Conservation (phyloP, 208 protist species). For the Acanthamoeba triangularis region DNA sequence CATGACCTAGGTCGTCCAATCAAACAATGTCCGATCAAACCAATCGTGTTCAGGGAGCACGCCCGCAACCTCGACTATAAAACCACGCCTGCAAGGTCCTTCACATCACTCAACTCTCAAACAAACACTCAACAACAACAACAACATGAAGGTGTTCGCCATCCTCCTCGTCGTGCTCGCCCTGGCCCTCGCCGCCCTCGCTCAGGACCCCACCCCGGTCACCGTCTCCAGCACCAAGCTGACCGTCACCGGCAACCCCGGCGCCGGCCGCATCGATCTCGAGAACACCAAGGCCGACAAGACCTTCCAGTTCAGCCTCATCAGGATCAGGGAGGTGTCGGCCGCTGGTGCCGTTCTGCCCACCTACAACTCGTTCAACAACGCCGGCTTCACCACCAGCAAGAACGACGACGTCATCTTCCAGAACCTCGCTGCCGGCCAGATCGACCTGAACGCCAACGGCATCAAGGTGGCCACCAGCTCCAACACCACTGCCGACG, state of each 20-base stretch:
- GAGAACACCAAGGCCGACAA: background rate
- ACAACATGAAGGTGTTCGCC: background rate
- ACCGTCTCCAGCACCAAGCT: background rate
- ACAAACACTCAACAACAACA: background rate
- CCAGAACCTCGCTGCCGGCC: background rate
- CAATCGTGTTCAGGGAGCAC: background rate
- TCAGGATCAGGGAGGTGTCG: background rate
- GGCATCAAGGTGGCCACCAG: background rate
- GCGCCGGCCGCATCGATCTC: background rate
- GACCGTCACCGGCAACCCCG: background rate
- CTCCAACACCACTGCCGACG: background rate
- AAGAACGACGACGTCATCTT: background rate
- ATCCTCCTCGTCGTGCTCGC: slow-evolving; percentile 11
- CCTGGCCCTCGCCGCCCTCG: background rate
- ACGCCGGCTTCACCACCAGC: background rate
- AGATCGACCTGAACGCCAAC: background rate
- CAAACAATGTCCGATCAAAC: background rate
- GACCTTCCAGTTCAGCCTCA: background rate
- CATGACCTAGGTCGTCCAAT: background rate
- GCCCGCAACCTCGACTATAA: background rate
- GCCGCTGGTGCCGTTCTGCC: background rate
- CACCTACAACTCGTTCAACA: slow-evolving; percentile 5
- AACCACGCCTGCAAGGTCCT: background rate
- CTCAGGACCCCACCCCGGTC: background rate
- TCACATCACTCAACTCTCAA: background rate